Evolutionary conservation across 2,329 filamentous ascomycete genomes (phyloP).

Genomic region (Drechslerella stenobrocha): DNA sequence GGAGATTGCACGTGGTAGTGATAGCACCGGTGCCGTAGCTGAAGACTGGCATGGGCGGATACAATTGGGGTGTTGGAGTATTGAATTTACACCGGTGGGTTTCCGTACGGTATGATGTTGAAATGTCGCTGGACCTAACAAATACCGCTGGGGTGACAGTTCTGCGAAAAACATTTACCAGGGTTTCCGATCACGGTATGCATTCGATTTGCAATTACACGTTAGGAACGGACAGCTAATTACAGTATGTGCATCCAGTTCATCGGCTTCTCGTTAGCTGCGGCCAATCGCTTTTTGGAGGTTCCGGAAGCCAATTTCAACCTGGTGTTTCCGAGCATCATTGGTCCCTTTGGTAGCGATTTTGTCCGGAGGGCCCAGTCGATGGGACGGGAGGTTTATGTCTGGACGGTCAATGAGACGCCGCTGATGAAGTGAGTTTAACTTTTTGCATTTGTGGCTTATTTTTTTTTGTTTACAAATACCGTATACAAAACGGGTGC

Average conservation of each 20-base stretch:
- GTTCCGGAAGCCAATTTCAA: constrained; percentile 75
- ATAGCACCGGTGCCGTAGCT: constrained; percentile 32
- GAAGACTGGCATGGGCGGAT: constrained; percentile 72
- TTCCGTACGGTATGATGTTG: neutral
- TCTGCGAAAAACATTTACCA: constrained; percentile 51
- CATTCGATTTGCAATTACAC: neutral
- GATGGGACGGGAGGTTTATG: constrained; percentile 66
- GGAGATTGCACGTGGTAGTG: constrained; percentile 63
- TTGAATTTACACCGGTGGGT: constrained; percentile 55
- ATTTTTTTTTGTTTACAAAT: neutral
- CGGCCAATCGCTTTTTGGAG: constrained; percentile 72
- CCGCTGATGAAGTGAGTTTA: constrained; percentile 78
- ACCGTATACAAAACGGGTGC: neutral
- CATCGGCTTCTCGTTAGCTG: constrained; percentile 58
- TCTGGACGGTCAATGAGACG: constrained; percentile 85
- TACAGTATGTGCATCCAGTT: constrained; percentile 51
- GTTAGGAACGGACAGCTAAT: neutral
- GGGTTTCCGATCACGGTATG: constrained; percentile 52
- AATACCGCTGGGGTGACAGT: constrained; percentile 21
- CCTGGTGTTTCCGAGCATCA: constrained; percentile 69
- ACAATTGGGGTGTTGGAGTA: constrained; percentile 80
- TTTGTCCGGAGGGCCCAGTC: constrained; percentile 68
- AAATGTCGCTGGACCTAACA: neutral
- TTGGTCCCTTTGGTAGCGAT: constrained; percentile 67
- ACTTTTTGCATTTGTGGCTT: neutral